Evolutionary conservation across 2,329 filamentous ascomycete genomes (phyloP).

Genomic region (Pseudocercospora cruenta): DNA sequence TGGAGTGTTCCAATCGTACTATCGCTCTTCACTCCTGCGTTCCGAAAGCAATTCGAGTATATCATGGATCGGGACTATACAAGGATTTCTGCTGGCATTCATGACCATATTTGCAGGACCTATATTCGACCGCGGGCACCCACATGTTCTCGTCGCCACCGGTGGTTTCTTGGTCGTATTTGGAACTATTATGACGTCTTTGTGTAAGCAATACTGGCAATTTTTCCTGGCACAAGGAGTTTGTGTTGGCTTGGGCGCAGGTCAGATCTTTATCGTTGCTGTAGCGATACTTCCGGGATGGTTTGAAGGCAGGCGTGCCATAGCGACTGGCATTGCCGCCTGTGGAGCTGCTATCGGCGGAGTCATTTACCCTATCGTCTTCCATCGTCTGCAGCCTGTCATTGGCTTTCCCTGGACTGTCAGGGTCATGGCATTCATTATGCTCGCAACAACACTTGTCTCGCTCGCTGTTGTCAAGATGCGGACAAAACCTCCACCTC

Average conservation of each 20-base stretch:
- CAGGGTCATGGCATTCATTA: slow-evolving; percentile 53
- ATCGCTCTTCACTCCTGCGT: slow-evolving; percentile 40
- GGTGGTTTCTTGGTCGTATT: slow-evolving; percentile 58
- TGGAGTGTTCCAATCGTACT: slow-evolving; percentile 52
- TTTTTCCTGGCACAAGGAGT: slow-evolving; percentile 56
- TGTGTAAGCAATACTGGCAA: slow-evolving; percentile 56
- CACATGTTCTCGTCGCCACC: slow-evolving; percentile 40
- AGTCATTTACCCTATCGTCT: slow-evolving; percentile 55
- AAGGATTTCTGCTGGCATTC: slow-evolving; percentile 54
- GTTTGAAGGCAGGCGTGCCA: slow-evolving; percentile 57
- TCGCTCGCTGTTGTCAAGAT: slow-evolving; percentile 5
- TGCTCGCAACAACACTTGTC: slow-evolving; percentile 27
- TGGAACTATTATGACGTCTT: slow-evolving; percentile 58
- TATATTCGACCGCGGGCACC: slow-evolving; percentile 55
- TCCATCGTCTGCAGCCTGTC: slow-evolving; percentile 56
- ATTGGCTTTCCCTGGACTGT: slow-evolving; percentile 60
- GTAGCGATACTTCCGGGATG: slow-evolving; percentile 68
- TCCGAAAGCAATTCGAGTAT: slow-evolving; percentile 33
- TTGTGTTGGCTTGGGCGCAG: slow-evolving; percentile 44
- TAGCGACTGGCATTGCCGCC: slow-evolving; percentile 63
- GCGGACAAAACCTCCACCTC: slow-evolving; percentile 40
- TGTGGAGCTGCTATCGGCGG: slow-evolving; percentile 56
- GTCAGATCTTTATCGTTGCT: slow-evolving; percentile 64
- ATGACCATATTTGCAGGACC: slow-evolving; percentile 55
- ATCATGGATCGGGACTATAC: slow-evolving; percentile 55